Percentiles rank a stretch among this genome's conserved stretches.
Evolutionary conservation across 495 filamentous ascomycete genomes (phyloP).

Genomic region (Melanomma pulvis-pyrius): DNA sequence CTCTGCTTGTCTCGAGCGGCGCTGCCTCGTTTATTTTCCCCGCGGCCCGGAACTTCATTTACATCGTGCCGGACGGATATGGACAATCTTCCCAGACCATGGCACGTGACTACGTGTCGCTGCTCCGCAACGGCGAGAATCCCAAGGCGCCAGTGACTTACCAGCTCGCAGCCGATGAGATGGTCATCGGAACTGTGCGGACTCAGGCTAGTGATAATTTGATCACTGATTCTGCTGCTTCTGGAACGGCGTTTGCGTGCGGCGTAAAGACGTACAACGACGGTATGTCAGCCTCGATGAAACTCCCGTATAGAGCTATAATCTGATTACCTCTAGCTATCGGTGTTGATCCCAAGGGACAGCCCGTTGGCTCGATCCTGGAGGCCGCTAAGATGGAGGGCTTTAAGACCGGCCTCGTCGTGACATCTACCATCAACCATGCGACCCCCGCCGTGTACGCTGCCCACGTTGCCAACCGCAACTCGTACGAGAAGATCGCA

Average conservation of each 20-base stretch:
- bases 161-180: background rate
- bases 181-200: constrained; percentile 5
- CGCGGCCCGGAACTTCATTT: constrained; percentile 4
- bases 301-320: no score
- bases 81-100: constrained; percentile 1
- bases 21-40: no score
- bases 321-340: background rate
- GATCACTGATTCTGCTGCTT: background rate
- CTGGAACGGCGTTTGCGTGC: background rate
- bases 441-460: background rate
- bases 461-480: background rate
- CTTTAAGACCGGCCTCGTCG: background rate
- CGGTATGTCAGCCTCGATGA: background rate
- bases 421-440: background rate
- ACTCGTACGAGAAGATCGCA: background rate
- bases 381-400: background rate
- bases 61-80: constrained; percentile 4
- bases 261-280: background rate
- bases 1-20: no score
- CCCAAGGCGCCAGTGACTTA: background rate
- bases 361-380: background rate
- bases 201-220: background rate
- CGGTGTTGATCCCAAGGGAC: background rate
- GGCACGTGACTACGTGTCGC: background rate
- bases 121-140: background rate